Evolutionary conservation across 75 land plant species (phyloP).

Genomic region (Cupressus sempervirens): DNA sequence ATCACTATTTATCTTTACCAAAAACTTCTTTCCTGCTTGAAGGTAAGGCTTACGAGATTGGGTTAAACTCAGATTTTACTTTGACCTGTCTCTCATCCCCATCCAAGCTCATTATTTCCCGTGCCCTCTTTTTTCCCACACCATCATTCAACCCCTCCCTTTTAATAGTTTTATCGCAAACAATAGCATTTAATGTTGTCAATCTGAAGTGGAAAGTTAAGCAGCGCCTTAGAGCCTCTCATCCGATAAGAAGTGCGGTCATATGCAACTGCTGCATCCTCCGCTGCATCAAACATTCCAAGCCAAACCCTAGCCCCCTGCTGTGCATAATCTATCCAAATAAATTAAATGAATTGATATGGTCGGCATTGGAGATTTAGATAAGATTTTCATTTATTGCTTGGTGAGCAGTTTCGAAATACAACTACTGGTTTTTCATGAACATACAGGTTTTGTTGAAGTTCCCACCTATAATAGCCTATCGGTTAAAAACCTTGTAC

Average conservation of each 20-base stretch:
- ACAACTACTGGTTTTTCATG: no score
- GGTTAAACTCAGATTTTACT: background rate
- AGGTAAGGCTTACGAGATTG: no score
- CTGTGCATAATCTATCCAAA: slow-evolving; percentile 26
- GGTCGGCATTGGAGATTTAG: no score
- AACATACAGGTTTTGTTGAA: no score
- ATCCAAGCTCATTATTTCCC: background rate
- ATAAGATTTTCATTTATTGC: no score
- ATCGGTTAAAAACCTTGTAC: no score
- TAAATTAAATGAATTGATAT: no score
- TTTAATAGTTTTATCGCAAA: background rate
- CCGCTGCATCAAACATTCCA: slow-evolving; percentile 41
- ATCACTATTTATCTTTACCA: no score
- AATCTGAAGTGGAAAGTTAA: slow-evolving; percentile 21
- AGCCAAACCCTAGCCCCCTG: slow-evolving; percentile 41
- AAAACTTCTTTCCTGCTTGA: no score
- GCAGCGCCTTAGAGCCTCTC: slow-evolving; percentile 36
- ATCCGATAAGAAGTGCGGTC: slow-evolving; percentile 42
- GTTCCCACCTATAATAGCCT: no score
- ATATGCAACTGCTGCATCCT: slow-evolving; percentile 39
- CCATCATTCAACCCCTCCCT: background rate
- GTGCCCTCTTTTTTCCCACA: background rate
- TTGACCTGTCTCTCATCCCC: background rate
- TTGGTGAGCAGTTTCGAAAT: no score
- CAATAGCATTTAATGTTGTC: background rate